Percentiles rank a stretch among this genome's conserved stretches.
Evolutionary conservation across 2,329 filamentous ascomycete species (phyloP).

Genomic region (Rhexocercosporidium sp.): DNA sequence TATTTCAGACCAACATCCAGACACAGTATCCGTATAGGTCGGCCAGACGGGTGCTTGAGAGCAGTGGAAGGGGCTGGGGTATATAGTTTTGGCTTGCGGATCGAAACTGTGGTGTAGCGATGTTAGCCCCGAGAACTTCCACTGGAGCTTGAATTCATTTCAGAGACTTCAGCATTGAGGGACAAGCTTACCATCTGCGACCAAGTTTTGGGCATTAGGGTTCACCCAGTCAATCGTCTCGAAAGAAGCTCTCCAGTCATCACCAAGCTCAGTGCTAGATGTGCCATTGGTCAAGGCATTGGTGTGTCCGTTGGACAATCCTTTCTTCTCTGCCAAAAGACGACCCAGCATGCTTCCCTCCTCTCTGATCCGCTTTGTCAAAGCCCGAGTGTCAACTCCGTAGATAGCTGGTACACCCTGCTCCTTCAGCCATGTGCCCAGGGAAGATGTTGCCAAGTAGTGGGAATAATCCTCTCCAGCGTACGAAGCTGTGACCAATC

Average conservation of each 20-base stretch:
- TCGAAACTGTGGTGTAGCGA: constrained; percentile 71
- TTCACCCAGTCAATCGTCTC: constrained; percentile 88
- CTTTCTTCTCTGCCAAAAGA: constrained; percentile 74
- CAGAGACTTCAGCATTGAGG: constrained; percentile 22
- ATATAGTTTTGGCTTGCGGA: constrained; percentile 85
- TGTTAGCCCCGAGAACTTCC: constrained; percentile 45
- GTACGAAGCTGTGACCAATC: constrained; percentile 89
- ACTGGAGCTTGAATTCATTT: background rate
- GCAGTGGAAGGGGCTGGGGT: constrained; percentile 72
- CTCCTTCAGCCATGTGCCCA: constrained; percentile 96
- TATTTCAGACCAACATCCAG: constrained; percentile 98
- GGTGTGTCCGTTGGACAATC: constrained; percentile 49
- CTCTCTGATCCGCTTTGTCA: constrained; percentile 93
- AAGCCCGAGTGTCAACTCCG: constrained; percentile 88
- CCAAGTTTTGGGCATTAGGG: constrained; percentile 91
- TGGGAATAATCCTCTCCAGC: constrained; percentile 95
- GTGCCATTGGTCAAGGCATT: constrained; percentile 45
- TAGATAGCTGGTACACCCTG: constrained; percentile 93
- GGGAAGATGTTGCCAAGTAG: constrained; percentile 86
- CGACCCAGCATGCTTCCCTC: constrained; percentile 96
- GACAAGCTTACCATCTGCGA: constrained; percentile 81
- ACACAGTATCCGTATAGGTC: constrained; percentile 84
- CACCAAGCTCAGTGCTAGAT: constrained; percentile 45
- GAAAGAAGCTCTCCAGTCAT: constrained; percentile 61
- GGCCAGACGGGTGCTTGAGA: constrained; percentile 86